Evolutionary conservation across 2,329 filamentous ascomycete genomes (phyloP), one percentile per base, ranked within the genome.

Genomic region (Emmonsia crescens): DNA sequence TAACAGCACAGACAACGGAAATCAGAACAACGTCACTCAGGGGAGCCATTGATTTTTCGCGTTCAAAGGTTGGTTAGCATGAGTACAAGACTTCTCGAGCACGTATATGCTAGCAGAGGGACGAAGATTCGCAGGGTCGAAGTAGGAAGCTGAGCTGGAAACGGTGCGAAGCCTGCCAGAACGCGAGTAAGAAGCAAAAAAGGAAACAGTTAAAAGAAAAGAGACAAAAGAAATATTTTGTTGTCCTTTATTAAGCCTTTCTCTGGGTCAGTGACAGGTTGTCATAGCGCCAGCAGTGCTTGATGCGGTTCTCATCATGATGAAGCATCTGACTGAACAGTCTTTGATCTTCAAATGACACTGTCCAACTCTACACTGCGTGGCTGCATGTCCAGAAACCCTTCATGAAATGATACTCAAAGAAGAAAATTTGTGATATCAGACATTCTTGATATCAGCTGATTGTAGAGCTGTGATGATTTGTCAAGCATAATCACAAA

Each of bases 41-140:
- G 29, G 40, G 27, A 60, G 58, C 42, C 58, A 60, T 60, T 5
- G 44, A 31, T 9, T 48, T 27, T 5, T 36, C 44, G 6, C 42
- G 19, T 59, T 8, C n/a, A 33, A 36, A 19, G 16, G 29, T 4
- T 49, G 40, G 29, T 38, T 27, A 24, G 19, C 14, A 59, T 36
- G 27, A n/a, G 42, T 21, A 9, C 12, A 36, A 48, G 1, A 31
- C 14, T 42, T 24, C 29, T 46, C 5, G n/a, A 55, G 21, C 33
- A 29, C 9, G 27, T 12, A 16, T n/a, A 54, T 60, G 40, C 21
- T 59, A 57, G n/a, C 46, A 59, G 19, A 63, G 16, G 21, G 60
- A 64, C 29, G 14, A 49, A n/a, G 31, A 27, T 8, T 19, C 3
- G 12, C 2, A 36, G 21, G 21, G 14, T 31, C 8, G 16, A 10